Conservation (phyloP, 441 rosid species). For the Syzygium syzygioides region DNA sequence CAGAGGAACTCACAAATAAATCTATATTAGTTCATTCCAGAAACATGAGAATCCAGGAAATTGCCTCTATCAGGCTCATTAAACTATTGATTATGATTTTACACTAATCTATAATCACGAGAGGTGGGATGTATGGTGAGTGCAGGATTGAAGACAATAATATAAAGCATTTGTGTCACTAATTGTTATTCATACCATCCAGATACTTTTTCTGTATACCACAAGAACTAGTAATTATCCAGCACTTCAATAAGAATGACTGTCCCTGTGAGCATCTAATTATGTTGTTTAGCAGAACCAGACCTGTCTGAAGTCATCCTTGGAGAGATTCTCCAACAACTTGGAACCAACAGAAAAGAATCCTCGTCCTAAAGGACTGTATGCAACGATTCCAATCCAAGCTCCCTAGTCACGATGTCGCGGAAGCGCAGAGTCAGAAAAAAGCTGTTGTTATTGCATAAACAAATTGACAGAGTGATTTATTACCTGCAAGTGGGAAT, state of each 20-base stretch:
- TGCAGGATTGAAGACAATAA: not conserved
- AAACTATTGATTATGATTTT: too few relatives aligned
- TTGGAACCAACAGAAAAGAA: not conserved
- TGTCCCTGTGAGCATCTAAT: not conserved
- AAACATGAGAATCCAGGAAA: not conserved
- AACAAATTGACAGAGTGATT: not conserved
- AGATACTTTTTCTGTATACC: not conserved
- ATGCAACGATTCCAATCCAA: not conserved
- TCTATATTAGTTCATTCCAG: too few relatives aligned
- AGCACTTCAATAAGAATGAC: not conserved
- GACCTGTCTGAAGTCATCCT: not conserved
- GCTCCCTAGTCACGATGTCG: not conserved
- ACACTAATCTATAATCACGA: not conserved
- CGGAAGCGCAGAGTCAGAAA: not conserved
- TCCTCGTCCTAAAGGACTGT: not conserved
- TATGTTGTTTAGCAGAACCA: not conserved
- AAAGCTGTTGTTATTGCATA: not conserved
- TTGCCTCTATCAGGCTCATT: not conserved
- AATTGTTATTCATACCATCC: not conserved
- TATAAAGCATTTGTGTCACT: not conserved
- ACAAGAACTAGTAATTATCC: not conserved
- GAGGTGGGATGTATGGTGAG: not conserved
- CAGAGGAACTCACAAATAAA: not conserved
- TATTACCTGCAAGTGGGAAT: not conserved
- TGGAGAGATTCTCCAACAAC: not conserved